Base-by-base conservation (phyloP, 2,329 filamentous ascomycete genomes). In the Hypoxylon sp. region DNA sequence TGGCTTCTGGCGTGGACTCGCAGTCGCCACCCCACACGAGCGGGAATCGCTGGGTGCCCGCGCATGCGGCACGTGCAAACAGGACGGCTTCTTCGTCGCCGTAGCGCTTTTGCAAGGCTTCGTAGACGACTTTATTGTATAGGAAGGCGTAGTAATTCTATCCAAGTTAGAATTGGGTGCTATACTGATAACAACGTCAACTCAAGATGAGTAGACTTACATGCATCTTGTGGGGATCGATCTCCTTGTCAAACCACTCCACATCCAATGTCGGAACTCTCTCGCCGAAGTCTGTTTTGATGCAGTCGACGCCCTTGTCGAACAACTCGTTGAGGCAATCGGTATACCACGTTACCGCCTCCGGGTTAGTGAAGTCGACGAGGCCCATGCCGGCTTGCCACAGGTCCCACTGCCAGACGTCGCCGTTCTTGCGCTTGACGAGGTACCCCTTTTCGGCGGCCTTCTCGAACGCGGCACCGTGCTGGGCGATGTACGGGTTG, bases 371-470 rank as follows among this genome's bases (percentile, higher is more conserved):
- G 72, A 92, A 89, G 72, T 92, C 90, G 13, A 92, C 81, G 1
- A 92, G 79, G 3, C 85, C 89, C 90, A 92, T 92, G 34, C 90
- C 90, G 1, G 89, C 89, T 73, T 92, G 90, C 90, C 90, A 92
- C 43, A 90, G 77, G 70, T 92, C 90, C 88, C 89, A 91, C 76
- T 92, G 90, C 86, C 87, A 92, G 20, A 92, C 78, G 64, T 90
- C 87, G 11, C 88, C 89, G 70, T 91, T 86, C 67, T 84, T 86
- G 26, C 89, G 85, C 79, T 89, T 90, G 61, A 92, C 81, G 17
- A 92, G 82, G 70, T 91, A 92, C 0, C 89, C 89, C 56, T 87
- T 88, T 58, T 86, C 83, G 41, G 84, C 85, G 41, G 88, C 89
- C 64, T 87, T 82, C 59, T 81, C 78, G 77, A 92, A 92, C 0